A percentile compares a stretch with the other conserved stretches of the same genome.
These are phyloP conservation scores for Vanrija sp. DNA, from an alignment of 1,284 basidiomycete species.

Conservation along the genomic window DNA sequence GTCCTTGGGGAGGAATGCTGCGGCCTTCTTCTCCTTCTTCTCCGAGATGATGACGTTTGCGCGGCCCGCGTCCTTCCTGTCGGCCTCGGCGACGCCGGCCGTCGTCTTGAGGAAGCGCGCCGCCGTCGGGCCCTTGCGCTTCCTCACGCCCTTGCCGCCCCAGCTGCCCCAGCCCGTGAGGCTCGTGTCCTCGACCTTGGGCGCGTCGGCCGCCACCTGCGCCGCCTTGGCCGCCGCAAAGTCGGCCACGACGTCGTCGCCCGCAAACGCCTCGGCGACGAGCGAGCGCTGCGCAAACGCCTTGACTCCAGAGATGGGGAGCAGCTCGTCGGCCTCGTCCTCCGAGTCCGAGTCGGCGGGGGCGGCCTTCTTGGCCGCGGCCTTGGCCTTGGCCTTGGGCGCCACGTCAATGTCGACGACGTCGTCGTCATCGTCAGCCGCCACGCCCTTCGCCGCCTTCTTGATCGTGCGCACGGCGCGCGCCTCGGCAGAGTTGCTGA, in stretches of 20 bases:
- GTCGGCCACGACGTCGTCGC: slow-evolving; percentile 81
- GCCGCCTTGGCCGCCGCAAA: slow-evolving; percentile 78
- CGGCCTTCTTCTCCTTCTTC: slow-evolving; percentile 86
- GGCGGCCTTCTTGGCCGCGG: slow-evolving; percentile 2
- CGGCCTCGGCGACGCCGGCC: slow-evolving; percentile 69
- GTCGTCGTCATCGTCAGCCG: slow-evolving; percentile 65
- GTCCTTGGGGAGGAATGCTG: slow-evolving; percentile 81
- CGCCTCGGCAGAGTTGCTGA: slow-evolving; percentile 57
- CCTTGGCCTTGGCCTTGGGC: slow-evolving; percentile 16
- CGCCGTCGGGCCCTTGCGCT: slow-evolving; percentile 44
- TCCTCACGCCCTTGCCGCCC: slow-evolving; percentile 70
- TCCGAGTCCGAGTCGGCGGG: slow-evolving; percentile 20
- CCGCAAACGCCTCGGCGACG: slow-evolving; percentile 90
- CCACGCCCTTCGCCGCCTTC: slow-evolving; percentile 59
- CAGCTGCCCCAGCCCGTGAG: slow-evolving; percentile 96
- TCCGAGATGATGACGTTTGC: slow-evolving; percentile 91
- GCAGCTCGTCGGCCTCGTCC: slow-evolving; percentile 53
- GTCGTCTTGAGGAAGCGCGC: slow-evolving; percentile 69
- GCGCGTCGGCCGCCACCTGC: slow-evolving; percentile 77
- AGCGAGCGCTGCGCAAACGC: slow-evolving; percentile 63
- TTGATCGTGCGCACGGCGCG: slow-evolving; percentile 69
- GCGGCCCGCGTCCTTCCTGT: slow-evolving; percentile 78
- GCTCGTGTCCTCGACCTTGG: slow-evolving; percentile 77
- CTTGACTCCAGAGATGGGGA: slow-evolving; percentile 37
- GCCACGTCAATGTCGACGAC: slow-evolving; percentile 64